These are phyloP conservation scores for Bryoerythrophyllum caledonicum DNA, from an alignment of 225 moss, liverwort and hornwort species.

Conservation along the genomic window DNA sequence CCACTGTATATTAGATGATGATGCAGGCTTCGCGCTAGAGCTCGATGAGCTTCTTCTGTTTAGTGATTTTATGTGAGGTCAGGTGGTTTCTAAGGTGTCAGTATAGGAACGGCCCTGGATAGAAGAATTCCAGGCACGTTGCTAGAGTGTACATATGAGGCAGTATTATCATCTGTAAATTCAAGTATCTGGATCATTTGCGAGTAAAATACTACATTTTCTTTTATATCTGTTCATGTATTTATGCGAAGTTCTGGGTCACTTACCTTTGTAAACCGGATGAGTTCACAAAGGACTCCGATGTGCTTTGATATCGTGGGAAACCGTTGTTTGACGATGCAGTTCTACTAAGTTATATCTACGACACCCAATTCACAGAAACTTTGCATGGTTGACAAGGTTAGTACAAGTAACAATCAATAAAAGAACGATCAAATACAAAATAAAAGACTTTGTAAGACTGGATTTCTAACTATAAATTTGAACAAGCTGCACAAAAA, in stretches of 20 bases:
- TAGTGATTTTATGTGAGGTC: neutral
- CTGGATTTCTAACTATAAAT: conserved; percentile 26
- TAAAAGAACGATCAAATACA: neutral
- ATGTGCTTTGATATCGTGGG: neutral
- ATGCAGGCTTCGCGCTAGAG: too few relatives aligned
- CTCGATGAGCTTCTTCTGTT: neutral
- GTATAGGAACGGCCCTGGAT: neutral
- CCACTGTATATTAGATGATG: conserved; percentile 39
- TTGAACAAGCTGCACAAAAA: conserved; percentile 35
- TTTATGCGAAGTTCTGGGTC: neutral
- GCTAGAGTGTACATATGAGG: conserved; percentile 39
- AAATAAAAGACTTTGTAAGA: conserved; percentile 11
- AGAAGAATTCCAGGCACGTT: neutral
- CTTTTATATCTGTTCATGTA: neutral
- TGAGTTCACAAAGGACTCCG: neutral
- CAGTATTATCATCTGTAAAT: neutral
- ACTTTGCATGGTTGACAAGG: neutral
- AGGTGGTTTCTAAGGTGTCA: neutral
- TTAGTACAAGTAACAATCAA: neutral
- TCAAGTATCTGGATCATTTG: neutral
- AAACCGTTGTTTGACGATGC: too few relatives aligned
- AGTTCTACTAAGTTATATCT: too few relatives aligned
- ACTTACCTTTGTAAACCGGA: neutral
- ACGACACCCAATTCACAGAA: neutral
- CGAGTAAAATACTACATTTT: neutral